Percentiles rank a stretch among this genome's conserved stretches.
phyloP scores from a whole-genome alignment of 352 stramenopile genomes.

The Globisporangium radiosum region DNA sequence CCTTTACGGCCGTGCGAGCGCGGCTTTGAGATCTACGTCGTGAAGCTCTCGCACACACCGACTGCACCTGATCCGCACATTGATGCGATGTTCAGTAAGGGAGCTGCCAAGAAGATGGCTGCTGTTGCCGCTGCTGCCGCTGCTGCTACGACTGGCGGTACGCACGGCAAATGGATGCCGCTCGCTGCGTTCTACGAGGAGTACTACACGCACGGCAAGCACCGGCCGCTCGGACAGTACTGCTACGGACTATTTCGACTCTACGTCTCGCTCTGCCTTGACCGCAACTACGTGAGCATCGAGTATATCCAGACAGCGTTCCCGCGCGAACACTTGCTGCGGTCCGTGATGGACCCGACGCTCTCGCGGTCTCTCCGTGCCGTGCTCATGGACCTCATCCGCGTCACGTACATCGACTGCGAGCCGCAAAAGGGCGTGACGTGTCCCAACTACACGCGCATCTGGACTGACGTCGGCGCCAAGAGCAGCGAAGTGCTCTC shows the following conservation, averaged over 20 bases:
- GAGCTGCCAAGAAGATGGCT: neutral
- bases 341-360: conserved; percentile 32
- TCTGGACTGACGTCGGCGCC: conserved; percentile 50
- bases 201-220: conserved; percentile 44
- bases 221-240: conserved; percentile 49
- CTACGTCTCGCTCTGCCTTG: conserved; percentile 60
- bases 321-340: conserved; percentile 44
- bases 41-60: conserved; percentile 11
- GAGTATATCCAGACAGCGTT: conserved; percentile 61
- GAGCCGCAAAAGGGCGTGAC: conserved; percentile 54
- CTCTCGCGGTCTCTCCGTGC: conserved; percentile 53
- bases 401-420: conserved; percentile 62
- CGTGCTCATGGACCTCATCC: conserved; percentile 58
- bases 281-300: conserved; percentile 76
- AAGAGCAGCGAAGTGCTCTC: conserved; percentile 25
- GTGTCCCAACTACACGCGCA: conserved; percentile 61
- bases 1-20: conserved; percentile 30
- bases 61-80: conserved; percentile 21
- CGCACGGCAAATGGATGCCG: conserved; percentile 30
- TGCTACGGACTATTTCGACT: conserved; percentile 66
- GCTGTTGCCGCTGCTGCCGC: too few relatives aligned
- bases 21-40: conserved; percentile 53
- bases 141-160: neutral
- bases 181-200: conserved; percentile 53
- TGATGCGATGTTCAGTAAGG: conserved; percentile 32